Base-by-base conservation (phyloP, 2,329 filamentous ascomycete species). In the Aureobasidium vineae region DNA sequence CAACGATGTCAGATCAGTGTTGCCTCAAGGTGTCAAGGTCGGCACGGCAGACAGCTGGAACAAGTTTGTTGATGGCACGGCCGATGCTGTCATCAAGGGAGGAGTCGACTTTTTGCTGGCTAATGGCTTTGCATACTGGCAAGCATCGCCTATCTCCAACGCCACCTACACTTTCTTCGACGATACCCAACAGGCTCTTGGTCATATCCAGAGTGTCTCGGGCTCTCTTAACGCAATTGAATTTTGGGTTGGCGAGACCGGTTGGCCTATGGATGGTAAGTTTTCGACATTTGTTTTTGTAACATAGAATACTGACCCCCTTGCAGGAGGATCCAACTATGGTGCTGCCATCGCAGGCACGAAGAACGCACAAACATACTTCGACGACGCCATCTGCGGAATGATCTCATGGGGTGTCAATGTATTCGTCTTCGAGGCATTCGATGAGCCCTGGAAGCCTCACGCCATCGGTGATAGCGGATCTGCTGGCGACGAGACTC, bases 91-190 rank as follows among this genome's bases (percentile, higher is more conserved):
- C 69, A 84, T 90, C 72, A 76, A 77, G 63, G 83, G 82, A 54
- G 84, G 83, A 61, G 86, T 89, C 61, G 85, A 84, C 66, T 81
- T 90, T 67, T 78, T 88, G 80, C 83, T 91, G 68, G 81, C 84
- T 74, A 90, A 91, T 73, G 88, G 86, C 31, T 91, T 91, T 74
- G 84, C 86, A 38, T 91, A 89, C 82, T 90, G 88, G 88, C 88
- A 91, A 76, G 86, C 84, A 49, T 82, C 83, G 73, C 78, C 79
- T 53, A 83, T 83, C 69, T 77, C 79, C 66, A 85, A 88, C 71
- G 85, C 85, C 40, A 85, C 84, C 47, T 76, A 82, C 67, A 86
- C 84, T 63, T 90, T 88, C 79, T 85, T 90, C 71, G 84, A 89
- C 71, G 88, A 90, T 72, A 85, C 90, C 75, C 81, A 81, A 72